Conservation (phyloP, 2,329 filamentous ascomycete genomes). For the Penicillium hesseltinei region DNA sequence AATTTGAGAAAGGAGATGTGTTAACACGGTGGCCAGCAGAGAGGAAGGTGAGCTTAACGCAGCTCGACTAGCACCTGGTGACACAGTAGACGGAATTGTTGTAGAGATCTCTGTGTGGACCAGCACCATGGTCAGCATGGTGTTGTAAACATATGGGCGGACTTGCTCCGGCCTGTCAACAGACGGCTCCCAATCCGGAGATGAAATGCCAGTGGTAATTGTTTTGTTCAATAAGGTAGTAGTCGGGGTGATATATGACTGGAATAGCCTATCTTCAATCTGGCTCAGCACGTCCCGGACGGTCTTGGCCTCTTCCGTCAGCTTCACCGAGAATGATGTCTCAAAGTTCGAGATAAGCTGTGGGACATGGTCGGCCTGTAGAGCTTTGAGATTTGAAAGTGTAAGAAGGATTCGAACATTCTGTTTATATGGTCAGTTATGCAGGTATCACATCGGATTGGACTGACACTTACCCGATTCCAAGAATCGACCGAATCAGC, state of each 20-base stretch:
- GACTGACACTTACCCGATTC: slow-evolving; percentile 49
- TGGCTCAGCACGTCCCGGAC: slow-evolving; percentile 87
- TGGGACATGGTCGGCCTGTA: slow-evolving; percentile 79
- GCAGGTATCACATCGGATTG: not conserved
- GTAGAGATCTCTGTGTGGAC: slow-evolving; percentile 88
- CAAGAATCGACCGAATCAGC: slow-evolving; percentile 53
- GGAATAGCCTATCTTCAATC: slow-evolving; percentile 87
- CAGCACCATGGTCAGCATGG: slow-evolving; percentile 79
- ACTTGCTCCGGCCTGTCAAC: slow-evolving; percentile 66
- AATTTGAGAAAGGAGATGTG: slow-evolving; percentile 79
- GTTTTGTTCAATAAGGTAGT: slow-evolving; percentile 66
- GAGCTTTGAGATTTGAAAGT: slow-evolving; percentile 81
- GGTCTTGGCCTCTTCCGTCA: slow-evolving; percentile 89
- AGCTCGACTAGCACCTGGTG: slow-evolving; percentile 69
- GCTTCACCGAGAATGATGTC: slow-evolving; percentile 85
- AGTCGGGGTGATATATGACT: slow-evolving; percentile 81
- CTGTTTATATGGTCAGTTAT: slow-evolving; percentile 46
- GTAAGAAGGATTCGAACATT: slow-evolving; percentile 92
- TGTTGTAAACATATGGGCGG: slow-evolving; percentile 83
- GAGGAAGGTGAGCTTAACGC: slow-evolving; percentile 63
- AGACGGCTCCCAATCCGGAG: slow-evolving; percentile 67
- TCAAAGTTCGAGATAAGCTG: slow-evolving; percentile 91
- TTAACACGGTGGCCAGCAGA: slow-evolving; percentile 77
- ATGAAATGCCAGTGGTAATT: slow-evolving; percentile 70
- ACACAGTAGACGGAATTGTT: slow-evolving; percentile 67